phyloP scores from a whole-genome alignment of 208 protist genomes.

The Jaenimonas drosophilae region DNA sequence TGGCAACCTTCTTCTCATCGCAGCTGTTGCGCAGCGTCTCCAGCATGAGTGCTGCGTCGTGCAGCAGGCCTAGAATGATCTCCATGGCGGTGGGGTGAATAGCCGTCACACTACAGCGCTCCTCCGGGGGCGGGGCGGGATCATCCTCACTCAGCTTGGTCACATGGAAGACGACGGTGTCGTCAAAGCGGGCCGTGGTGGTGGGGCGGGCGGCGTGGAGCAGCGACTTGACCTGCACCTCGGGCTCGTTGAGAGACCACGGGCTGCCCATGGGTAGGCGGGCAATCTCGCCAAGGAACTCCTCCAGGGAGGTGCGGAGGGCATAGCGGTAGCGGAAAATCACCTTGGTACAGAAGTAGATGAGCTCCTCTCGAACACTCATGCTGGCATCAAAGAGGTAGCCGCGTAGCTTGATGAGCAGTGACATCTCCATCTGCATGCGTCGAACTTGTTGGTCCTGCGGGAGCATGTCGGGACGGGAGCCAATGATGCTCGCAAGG shows the following conservation, averaged over 20 bases:
- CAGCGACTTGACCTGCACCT: constrained; percentile 68
- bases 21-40: constrained; percentile 55
- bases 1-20: constrained; percentile 47
- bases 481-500: constrained; percentile 65
- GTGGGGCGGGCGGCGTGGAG: constrained; percentile 70
- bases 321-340: no score
- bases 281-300: constrained; percentile 15
- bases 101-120: no score
- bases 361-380: constrained; percentile 77
- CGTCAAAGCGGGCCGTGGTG: constrained; percentile 62
- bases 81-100: constrained; percentile 17
- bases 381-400: constrained; percentile 82
- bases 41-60: constrained; percentile 75
- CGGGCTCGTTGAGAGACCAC: constrained; percentile 62
- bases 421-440: constrained; percentile 79
- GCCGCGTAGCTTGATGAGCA: constrained; percentile 68
- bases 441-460: constrained; percentile 54
- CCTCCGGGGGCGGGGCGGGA: constrained; percentile 15
- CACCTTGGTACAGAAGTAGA: constrained; percentile 68
- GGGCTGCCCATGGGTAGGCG: constrained; percentile 41
- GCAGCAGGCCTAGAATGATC: constrained; percentile 53
- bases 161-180: constrained; percentile 58
- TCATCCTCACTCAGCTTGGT: constrained; percentile 37
- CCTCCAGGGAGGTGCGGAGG: constrained; percentile 29
- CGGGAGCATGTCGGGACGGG: constrained; percentile 38